Percentiles rank a stretch among this genome's conserved stretches.
Evolutionary conservation across 208 protist genomes (phyloP).

Genomic region (Vickermania ingenoplastis): DNA sequence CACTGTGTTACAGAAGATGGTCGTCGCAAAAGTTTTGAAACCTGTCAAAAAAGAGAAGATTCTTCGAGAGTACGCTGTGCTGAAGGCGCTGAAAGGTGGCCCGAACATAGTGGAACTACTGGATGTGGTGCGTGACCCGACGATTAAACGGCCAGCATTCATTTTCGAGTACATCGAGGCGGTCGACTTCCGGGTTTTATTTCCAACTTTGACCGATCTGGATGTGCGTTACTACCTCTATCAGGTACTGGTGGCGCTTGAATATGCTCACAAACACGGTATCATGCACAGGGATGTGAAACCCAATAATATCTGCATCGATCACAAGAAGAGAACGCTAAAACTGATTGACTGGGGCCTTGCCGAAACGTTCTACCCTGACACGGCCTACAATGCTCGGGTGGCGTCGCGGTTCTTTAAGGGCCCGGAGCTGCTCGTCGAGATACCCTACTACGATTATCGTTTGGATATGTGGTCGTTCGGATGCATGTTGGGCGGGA

Average conservation of each 20-base stretch:
- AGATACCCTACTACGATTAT: constrained; percentile 99
- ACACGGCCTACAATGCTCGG: constrained; percentile 97
- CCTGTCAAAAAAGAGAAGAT: constrained; percentile 99
- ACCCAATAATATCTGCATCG: constrained; percentile 99
- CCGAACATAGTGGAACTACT: constrained; percentile 98
- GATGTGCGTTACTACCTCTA: constrained; percentile 99
- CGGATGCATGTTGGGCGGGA: constrained; percentile 99
- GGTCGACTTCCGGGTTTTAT: constrained; percentile 95
- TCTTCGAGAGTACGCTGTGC: constrained; percentile 97
- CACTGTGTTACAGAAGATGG: constrained; percentile 61
- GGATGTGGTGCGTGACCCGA: constrained; percentile 97
- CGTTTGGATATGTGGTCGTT: constrained; percentile 99
- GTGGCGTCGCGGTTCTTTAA: constrained; percentile 99
- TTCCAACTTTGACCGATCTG: constrained; percentile 94
- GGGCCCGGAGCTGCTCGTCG: constrained; percentile 97
- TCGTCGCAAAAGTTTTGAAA: constrained; percentile 99
- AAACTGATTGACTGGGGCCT: constrained; percentile 99
- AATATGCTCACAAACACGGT: constrained; percentile 96
- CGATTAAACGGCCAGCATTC: constrained; percentile 96
- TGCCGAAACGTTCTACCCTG: constrained; percentile 99
- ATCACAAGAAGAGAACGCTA: constrained; percentile 93
- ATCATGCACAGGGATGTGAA: constrained; percentile 99
- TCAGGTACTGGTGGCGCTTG: constrained; percentile 93
- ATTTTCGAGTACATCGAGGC: constrained; percentile 99
- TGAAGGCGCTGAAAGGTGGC: constrained; percentile 97